These are phyloP conservation scores for Coemansia aciculifera DNA, from an alignment of 192 early-diverging fungal species.

Conservation along the genomic window DNA sequence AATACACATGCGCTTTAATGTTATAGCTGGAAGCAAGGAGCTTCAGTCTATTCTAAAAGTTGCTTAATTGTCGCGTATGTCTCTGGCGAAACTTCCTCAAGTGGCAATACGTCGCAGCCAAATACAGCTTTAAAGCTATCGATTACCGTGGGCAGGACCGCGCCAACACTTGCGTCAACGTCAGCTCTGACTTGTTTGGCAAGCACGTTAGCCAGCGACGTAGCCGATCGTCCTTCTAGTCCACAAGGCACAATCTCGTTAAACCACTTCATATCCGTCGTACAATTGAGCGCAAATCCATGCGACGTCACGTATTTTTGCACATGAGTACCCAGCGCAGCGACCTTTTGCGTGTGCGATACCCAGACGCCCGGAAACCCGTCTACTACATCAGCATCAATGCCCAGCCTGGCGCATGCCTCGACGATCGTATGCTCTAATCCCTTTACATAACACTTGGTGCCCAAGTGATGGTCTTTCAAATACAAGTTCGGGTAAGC, in stretches of 20 bases:
- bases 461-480: slow-evolving; percentile 64
- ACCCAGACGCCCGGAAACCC: slow-evolving; percentile 94
- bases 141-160: slow-evolving; percentile 24
- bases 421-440: slow-evolving; percentile 79
- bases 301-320: slow-evolving; percentile 86
- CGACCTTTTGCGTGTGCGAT: slow-evolving; percentile 79
- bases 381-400: slow-evolving; percentile 61
- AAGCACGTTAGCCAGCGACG: slow-evolving; percentile 60
- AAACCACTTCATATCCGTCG: slow-evolving; percentile 87
- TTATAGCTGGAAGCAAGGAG: neutral
- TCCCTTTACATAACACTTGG: slow-evolving; percentile 74
- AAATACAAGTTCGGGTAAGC: slow-evolving; percentile 91
- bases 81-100: slow-evolving; percentile 28
- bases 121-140: slow-evolving; percentile 37
- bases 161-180: slow-evolving; percentile 14
- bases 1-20: neutral
- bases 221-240: slow-evolving; percentile 72
- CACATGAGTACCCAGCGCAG: slow-evolving; percentile 91
- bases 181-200: neutral
- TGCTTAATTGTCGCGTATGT: slow-evolving; percentile 28
- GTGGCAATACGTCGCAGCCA: slow-evolving; percentile 33
- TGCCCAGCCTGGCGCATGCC: slow-evolving; percentile 64
- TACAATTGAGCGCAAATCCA: slow-evolving; percentile 94
- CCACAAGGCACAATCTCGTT: slow-evolving; percentile 90
- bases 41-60: slow-evolving; percentile 10